phyloP scores from a whole-genome alignment of 2,329 filamentous ascomycete genomes.

The Ophiostoma himal-ulmi region DNA sequence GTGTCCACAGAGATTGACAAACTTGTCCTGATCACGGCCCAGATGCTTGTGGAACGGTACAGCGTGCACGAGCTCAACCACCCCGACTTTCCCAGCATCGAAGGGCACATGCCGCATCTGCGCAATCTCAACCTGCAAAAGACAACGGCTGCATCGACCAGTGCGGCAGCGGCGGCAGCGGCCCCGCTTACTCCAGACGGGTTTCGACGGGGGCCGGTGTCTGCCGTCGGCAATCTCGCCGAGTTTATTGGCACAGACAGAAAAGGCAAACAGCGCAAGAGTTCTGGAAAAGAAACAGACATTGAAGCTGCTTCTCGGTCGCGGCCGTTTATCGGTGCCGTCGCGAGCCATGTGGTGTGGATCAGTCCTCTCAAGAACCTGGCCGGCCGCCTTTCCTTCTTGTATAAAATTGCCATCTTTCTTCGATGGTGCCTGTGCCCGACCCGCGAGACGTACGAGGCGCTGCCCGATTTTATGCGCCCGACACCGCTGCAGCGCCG shows the following conservation, averaged over 20 bases:
- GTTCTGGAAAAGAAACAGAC: neutral
- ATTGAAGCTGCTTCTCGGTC: neutral
- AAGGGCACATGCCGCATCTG: slow-evolving; percentile 4
- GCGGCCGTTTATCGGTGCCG: neutral
- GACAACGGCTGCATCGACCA: slow-evolving; percentile 7
- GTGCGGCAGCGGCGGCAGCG: neutral
- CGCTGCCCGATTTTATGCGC: slow-evolving; percentile 27
- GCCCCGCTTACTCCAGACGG: neutral
- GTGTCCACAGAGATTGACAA: slow-evolving; percentile 19
- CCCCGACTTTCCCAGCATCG: slow-evolving; percentile 20
- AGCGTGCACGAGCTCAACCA: slow-evolving; percentile 18
- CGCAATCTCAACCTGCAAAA: slow-evolving; percentile 13
- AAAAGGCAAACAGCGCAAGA: neutral
- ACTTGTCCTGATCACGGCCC: slow-evolving; percentile 18
- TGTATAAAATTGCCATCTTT: slow-evolving; percentile 19
- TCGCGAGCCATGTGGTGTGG: slow-evolving; percentile 2
- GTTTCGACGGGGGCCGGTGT: neutral
- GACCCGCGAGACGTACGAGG: slow-evolving; percentile 16
- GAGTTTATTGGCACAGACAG: neutral
- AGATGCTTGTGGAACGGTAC: slow-evolving; percentile 17
- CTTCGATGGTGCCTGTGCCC: slow-evolving; percentile 20
- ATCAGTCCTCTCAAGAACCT: neutral
- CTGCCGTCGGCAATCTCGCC: neutral
- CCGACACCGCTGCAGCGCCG: slow-evolving; percentile 28
- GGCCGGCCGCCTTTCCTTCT: slow-evolving; percentile 13